phyloP scores from a whole-genome alignment of 495 filamentous ascomycete genomes.

The Aspergillus sclerotiicarbonarius region DNA sequence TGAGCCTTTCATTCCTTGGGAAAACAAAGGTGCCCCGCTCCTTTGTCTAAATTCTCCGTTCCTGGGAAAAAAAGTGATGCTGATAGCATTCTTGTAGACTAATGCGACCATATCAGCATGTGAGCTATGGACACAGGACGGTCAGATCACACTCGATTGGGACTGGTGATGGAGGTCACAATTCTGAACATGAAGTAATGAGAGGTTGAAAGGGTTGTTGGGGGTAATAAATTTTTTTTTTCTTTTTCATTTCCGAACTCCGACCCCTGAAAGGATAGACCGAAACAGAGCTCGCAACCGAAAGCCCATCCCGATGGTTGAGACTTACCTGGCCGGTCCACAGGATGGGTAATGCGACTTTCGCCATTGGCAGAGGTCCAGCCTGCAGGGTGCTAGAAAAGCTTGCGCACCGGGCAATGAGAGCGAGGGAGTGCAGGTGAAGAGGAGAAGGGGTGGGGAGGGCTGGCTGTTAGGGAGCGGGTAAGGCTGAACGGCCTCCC shows the following conservation, averaged over 20 bases:
- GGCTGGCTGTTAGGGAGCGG: constrained; percentile 1
- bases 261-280: neutral
- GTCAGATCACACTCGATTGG: neutral
- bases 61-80: no score
- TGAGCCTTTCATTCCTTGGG: no score
- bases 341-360: neutral
- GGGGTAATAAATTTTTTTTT: neutral
- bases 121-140: neutral
- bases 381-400: neutral
- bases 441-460: neutral
- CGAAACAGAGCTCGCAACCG: neutral
- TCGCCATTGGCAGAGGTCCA: neutral
- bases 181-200: neutral
- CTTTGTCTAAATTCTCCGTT: no score
- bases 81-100: no score
- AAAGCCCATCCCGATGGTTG: neutral
- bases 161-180: neutral
- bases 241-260: neutral
- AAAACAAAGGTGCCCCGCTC: no score
- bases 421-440: neutral
- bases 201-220: no score
- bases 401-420: neutral
- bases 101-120: no score
- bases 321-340: neutral
- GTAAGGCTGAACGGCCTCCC: constrained; percentile 3